phyloP scores from a whole-genome alignment of 1,284 basidiomycete species.

The Mycena citricolor region DNA sequence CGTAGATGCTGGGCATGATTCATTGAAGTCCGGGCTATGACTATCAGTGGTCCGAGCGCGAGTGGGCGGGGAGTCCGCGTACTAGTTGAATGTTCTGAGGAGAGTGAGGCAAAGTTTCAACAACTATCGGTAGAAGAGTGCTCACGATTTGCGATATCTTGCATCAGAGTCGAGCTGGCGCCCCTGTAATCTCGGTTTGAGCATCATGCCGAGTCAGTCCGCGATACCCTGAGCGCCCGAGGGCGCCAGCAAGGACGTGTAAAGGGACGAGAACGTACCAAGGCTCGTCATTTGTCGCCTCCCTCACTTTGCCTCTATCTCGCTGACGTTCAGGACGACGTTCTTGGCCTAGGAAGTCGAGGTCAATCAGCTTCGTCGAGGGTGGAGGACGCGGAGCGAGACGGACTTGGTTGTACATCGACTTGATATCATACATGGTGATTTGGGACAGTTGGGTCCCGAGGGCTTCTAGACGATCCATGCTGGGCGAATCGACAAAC shows the following conservation, averaged over 20 bases:
- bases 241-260: no score
- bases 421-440: slow-evolving; percentile 89
- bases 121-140: slow-evolving; percentile 21
- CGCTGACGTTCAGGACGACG: slow-evolving; percentile 89
- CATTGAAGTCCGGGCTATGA: slow-evolving; percentile 92
- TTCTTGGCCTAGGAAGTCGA: slow-evolving; percentile 81
- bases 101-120: no score
- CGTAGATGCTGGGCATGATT: slow-evolving; percentile 98
- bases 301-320: slow-evolving; percentile 95
- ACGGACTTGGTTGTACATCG: slow-evolving; percentile 84
- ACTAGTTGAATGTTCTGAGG: slow-evolving; percentile 82
- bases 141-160: slow-evolving; percentile 93
- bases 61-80: neutral
- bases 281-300: slow-evolving; percentile 96
- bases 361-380: neutral
- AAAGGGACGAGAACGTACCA: slow-evolving; percentile 84
- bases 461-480: slow-evolving; percentile 67
- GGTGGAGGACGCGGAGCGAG: slow-evolving; percentile 12
- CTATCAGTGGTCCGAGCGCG: slow-evolving; percentile 9
- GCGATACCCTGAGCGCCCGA: no score
- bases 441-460: slow-evolving; percentile 68
- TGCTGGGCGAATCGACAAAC: no score
- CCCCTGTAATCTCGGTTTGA: slow-evolving; percentile 75
- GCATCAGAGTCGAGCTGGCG: slow-evolving; percentile 96
- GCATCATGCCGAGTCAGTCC: no score